These are phyloP conservation scores for Artemisia annua DNA, from an alignment of 129 eudicot species.

Conservation along the genomic window DNA sequence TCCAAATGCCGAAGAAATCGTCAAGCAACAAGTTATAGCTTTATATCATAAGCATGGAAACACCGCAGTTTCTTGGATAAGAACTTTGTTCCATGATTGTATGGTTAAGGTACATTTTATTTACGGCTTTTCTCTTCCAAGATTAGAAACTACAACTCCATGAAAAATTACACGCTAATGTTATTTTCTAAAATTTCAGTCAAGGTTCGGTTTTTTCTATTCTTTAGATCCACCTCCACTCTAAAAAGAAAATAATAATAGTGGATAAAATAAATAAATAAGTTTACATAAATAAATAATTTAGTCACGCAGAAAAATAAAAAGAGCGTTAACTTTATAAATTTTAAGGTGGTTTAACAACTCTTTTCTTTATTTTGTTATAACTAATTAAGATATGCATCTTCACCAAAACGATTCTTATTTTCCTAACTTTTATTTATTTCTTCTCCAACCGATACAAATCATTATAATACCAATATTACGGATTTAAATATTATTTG, in stretches of 20 bases:
- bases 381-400: no score
- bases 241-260: no score
- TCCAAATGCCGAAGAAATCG: conserved; percentile 70
- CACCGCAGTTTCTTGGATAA: conserved; percentile 89
- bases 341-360: no score
- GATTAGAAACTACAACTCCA: not conserved
- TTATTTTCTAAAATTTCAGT: not conserved
- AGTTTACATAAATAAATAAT: no score
- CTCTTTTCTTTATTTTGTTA: no score
- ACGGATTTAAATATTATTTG: not conserved
- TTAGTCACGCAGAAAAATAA: no score
- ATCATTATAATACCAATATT: not conserved
- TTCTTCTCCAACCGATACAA: not conserved
- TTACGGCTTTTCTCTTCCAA: not conserved
- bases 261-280: no score
- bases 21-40: conserved; percentile 54
- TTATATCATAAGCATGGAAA: conserved; percentile 74
- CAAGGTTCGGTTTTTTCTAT: no score
- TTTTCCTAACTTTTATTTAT: not conserved
- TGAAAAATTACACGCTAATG: not conserved
- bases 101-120: conserved; percentile 55
- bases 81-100: conserved; percentile 93
- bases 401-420: no score
- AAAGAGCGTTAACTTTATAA: no score
- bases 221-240: no score